Conservation (phyloP, 2,329 filamentous ascomycete species). For the Graphilbum sp. region DNA sequence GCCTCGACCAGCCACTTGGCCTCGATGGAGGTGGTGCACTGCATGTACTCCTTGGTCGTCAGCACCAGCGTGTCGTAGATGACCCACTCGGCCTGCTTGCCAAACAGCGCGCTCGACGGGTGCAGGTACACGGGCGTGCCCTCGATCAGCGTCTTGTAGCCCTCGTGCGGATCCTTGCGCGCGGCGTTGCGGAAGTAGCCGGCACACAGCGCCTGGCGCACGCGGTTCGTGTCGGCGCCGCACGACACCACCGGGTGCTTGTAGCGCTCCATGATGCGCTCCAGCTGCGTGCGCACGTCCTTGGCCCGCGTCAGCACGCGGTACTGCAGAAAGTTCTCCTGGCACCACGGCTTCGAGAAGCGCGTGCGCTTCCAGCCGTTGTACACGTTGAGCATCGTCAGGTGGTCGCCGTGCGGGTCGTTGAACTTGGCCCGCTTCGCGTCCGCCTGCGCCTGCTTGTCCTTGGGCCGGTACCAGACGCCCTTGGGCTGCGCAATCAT, state of each 20-base stretch:
- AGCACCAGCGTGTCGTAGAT: slow-evolving; percentile 84
- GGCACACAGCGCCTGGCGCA: slow-evolving; percentile 74
- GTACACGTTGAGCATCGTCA: slow-evolving; percentile 92
- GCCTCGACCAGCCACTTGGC: slow-evolving; percentile 89
- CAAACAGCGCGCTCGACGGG: slow-evolving; percentile 79
- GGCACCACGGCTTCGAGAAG: slow-evolving; percentile 81
- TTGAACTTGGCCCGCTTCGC: slow-evolving; percentile 98
- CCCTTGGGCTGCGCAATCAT: slow-evolving; percentile 70
- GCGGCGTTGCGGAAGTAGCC: slow-evolving; percentile 95
- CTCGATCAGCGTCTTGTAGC: slow-evolving; percentile 95
- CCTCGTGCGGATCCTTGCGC: slow-evolving; percentile 88
- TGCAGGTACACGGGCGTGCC: slow-evolving; percentile 91
- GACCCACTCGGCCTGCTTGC: slow-evolving; percentile 91
- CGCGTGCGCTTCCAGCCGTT: slow-evolving; percentile 86
- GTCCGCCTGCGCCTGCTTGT: slow-evolving; percentile 91
- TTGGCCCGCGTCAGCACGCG: slow-evolving; percentile 76
- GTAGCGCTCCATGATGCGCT: slow-evolving; percentile 88
- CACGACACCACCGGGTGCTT: slow-evolving; percentile 70
- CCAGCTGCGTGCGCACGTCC: slow-evolving; percentile 81
- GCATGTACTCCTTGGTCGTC: slow-evolving; percentile 98
- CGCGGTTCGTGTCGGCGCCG: slow-evolving; percentile 71
- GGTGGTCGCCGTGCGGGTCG: slow-evolving; percentile 83
- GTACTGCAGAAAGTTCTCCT: slow-evolving; percentile 94
- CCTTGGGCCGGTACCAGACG: slow-evolving; percentile 90
- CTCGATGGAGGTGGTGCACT: slow-evolving; percentile 81